Evolutionary conservation across 306 rosid species (phyloP), one percentile per base, ranked within the genome.

Genomic region (Cercis canadensis): DNA sequence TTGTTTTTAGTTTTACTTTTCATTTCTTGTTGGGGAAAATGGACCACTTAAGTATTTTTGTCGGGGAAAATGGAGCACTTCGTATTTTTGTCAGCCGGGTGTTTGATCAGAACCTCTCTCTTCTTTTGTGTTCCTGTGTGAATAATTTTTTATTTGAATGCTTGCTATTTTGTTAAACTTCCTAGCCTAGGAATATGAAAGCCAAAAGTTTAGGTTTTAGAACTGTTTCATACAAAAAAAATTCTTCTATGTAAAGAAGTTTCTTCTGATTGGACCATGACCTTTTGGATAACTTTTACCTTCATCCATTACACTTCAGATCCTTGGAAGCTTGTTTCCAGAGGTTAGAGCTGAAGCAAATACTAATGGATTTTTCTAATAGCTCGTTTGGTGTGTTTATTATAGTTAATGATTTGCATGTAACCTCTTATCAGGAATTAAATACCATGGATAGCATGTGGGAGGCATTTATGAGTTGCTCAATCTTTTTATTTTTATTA

Each of bases 71-170:
- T 24, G 3, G 29, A 24, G 2, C 29, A 24, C 29, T 24, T 24
- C 1, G 29, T 24, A 24, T 3, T 24, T 3, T 24, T 24, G 19
- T 70, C 14, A 11, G 11, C 10, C 50, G 16, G 15, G 41, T 44
- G 75, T 29, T 54, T 57, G 55, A 44, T 73, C 55, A 44, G 21
- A 56, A 24, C 37, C 70, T 73, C 16, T 73, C 16, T 14, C 16
- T 52, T 11, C 11, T 37, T 59, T 40, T 41, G 6, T 36, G 68
- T 40, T 69, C 51, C 70, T 51, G 17, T 44, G 24, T 16, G 50
- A 29, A 31, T 57, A 3, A n/a, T 18, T 69, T 41, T 70, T 7
- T 32, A 24, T 70, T 69, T 31, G 69, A 41, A 57, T 33, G 51
- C 56, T 18, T 53, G 8, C 36, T 53, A 10, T 47, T 45, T 21